Conservation (phyloP, 2,329 filamentous ascomycete species). For the Fusarium armeniacum region DNA sequence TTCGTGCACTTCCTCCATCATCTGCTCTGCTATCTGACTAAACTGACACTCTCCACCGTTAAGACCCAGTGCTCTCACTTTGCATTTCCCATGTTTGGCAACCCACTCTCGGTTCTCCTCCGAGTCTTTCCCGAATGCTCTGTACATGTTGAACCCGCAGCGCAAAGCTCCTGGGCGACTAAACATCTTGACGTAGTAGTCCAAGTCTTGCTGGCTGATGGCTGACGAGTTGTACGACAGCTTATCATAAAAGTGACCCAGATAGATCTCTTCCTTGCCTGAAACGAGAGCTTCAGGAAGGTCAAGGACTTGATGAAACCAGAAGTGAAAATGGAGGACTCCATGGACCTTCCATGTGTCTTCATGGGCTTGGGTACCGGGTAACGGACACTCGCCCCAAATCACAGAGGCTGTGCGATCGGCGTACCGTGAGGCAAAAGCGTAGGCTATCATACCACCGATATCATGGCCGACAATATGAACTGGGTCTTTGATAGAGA, state of each 20-base stretch:
- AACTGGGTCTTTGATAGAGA: conserved; percentile 16
- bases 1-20: conserved; percentile 27
- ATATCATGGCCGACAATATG: conserved; percentile 27
- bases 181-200: conserved; percentile 14
- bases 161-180: conserved; percentile 7
- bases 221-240: conserved; percentile 24
- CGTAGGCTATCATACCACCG: conserved; percentile 33
- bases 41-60: conserved; percentile 22
- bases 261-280: conserved; percentile 23
- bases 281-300: conserved; percentile 25
- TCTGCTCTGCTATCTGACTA: conserved; percentile 25
- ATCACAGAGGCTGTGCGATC: conserved; percentile 18
- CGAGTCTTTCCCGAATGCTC: conserved; percentile 16
- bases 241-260: conserved; percentile 30
- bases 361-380: conserved; percentile 15
- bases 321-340: conserved; percentile 21
- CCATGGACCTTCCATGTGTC: conserved; percentile 17
- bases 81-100: conserved; percentile 26
- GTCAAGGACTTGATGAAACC: conserved; percentile 16
- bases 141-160: conserved; percentile 12
- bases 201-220: conserved; percentile 16
- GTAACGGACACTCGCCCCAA: conserved; percentile 30
- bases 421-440: conserved; percentile 17
- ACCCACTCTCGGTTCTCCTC: conserved; percentile 35
- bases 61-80: conserved; percentile 21